Base-by-base conservation (phyloP, 805 yeast genomes). In the Ascoidea asiatica region DNA sequence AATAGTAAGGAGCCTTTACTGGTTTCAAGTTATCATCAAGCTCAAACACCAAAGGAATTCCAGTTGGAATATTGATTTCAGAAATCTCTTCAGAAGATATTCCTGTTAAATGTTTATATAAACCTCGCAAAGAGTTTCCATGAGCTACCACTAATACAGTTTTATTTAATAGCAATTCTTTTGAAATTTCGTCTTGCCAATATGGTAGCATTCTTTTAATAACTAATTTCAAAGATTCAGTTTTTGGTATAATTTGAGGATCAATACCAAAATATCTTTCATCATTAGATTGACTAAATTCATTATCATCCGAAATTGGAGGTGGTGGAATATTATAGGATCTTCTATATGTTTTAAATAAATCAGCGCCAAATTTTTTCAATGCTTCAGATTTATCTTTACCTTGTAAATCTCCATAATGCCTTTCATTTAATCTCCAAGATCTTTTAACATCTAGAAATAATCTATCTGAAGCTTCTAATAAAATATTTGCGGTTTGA, bases 371-470 rank as follows among this genome's bases (percentile, higher is more conserved):
- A 72, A 77, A 89, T 59, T 77, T 67, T 60, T 78, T 89, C 62
- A 88, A 76, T 55, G 95, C 83, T 59, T 75, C 89, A 56, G 96
- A 96, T 75, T 89, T 89, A 76, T 90, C 94, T 75, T 90, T 88
- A 67, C 97, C 97, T 73, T 90, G 97, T 61, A 89, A 78, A 56
- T 87, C 95, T 75, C 97, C 97, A 75, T 89, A 89, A 71, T 89
- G 97, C 76, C 97, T 89, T 75, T 89, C 97, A 73, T 89, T 89
- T 65, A 89, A 77, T 77, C 97, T 83, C 97, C 97, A 90, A 44
- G 88, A 76, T 75, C 96, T 84, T 67, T 79, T 77, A 58, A 83
- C 92, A 61, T 94, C 95, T 21, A 72, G 64, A 57, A 66, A 74
- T 54, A 65, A 65, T 49, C 70, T 66, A 48, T 73, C 72, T 39